Evolutionary conservation across 2,329 filamentous ascomycete genomes (phyloP).

Genomic region (Diplodia sapinea): DNA sequence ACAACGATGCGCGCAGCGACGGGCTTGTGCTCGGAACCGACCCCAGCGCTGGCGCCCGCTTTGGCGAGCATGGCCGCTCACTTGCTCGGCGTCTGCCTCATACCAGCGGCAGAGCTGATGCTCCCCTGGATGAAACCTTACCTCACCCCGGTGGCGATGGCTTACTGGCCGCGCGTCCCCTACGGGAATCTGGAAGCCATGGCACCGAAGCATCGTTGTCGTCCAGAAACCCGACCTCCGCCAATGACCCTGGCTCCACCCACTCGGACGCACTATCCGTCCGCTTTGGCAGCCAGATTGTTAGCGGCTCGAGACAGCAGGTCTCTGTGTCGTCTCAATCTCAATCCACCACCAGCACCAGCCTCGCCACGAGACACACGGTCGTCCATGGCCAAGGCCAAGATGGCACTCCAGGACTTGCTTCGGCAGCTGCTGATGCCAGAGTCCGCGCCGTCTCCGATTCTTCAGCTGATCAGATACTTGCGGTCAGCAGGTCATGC

Average conservation of each 20-base stretch:
- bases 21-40: slow-evolving; percentile 7
- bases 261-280: background rate
- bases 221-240: slow-evolving; percentile 2
- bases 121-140: background rate
- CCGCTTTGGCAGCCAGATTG: background rate
- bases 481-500: background rate
- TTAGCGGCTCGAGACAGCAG: background rate
- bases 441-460: background rate
- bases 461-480: background rate
- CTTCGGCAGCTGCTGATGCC: background rate
- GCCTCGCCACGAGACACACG: background rate
- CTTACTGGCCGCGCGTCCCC: background rate
- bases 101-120: background rate
- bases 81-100: background rate
- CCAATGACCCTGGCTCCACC: background rate
- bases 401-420: background rate
- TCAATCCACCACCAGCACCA: background rate
- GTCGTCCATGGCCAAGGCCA: no score
- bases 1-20: background rate
- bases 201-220: background rate
- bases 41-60: slow-evolving; percentile 19
- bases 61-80: slow-evolving; percentile 17
- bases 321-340: background rate
- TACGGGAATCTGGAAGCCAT: background rate
- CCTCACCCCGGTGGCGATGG: background rate